Conservation (phyloP, 441 rosid species). For the Biscutella auriculata region DNA sequence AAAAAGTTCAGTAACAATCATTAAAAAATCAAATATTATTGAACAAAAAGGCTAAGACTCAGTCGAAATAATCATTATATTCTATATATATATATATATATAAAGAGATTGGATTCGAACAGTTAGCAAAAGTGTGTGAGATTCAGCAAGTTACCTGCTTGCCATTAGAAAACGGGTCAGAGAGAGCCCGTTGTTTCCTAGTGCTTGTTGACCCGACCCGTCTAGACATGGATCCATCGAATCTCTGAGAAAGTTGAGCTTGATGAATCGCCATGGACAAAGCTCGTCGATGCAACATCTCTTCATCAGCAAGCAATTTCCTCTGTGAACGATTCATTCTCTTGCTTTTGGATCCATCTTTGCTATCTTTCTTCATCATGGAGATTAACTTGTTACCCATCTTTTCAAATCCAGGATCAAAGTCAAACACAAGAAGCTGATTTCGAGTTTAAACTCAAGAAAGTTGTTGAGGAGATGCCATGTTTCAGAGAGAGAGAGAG, state of each 20-base stretch:
- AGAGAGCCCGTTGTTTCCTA: slow-evolving; percentile 30
- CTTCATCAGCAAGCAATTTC: slow-evolving; percentile 26
- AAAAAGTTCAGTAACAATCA: slow-evolving; percentile 20
- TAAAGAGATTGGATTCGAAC: too few species aligned
- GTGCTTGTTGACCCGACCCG: slow-evolving; percentile 80
- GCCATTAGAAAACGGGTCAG: slow-evolving; percentile 60
- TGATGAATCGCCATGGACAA: slow-evolving; percentile 44
- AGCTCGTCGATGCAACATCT: slow-evolving; percentile 27
- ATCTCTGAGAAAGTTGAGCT: slow-evolving; percentile 79
- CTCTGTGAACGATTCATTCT: slow-evolving; percentile 44
- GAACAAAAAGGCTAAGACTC: slow-evolving; percentile 1
- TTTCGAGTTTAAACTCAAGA: too few species aligned
- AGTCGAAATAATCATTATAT: not conserved
- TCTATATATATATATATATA: too few species aligned
- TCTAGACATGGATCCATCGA: slow-evolving; percentile 97
- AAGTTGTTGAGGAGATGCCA: not conserved
- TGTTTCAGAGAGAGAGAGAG: too few species aligned
- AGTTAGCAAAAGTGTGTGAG: not conserved
- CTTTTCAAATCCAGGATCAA: too few species aligned
- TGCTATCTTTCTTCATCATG: slow-evolving; percentile 27
- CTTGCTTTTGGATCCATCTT: slow-evolving; percentile 24
- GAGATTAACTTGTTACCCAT: slow-evolving; percentile 26
- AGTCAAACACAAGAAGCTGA: too few species aligned
- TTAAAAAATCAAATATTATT: slow-evolving; percentile 7
- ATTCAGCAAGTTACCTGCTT: slow-evolving; percentile 40